phyloP scores from a whole-genome alignment of 1,284 basidiomycete species.

The Laetiporus sulphureus region DNA sequence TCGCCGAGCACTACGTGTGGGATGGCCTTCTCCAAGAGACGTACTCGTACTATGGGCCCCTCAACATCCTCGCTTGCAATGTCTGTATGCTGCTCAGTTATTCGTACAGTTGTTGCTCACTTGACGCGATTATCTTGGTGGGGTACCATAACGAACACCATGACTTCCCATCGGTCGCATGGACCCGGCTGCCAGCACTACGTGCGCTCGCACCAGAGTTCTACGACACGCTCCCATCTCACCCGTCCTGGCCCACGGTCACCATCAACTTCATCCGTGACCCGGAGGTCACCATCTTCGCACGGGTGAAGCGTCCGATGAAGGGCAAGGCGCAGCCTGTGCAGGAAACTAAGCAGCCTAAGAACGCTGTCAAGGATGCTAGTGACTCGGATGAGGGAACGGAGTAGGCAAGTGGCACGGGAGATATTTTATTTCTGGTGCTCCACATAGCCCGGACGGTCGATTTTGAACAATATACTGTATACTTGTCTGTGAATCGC shows the following conservation, averaged over 20 bases:
- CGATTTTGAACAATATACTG: no score
- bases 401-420: no score
- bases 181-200: conserved; percentile 89
- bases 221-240: conserved; percentile 84
- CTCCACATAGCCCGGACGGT: no score
- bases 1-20: conserved; percentile 95
- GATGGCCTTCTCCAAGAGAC: conserved; percentile 90
- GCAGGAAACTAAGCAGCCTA: no score
- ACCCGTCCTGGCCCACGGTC: conserved; percentile 93
- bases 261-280: conserved; percentile 93
- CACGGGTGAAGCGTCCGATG: conserved; percentile 27
- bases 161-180: conserved; percentile 94
- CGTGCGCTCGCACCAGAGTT: conserved; percentile 85
- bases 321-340: conserved; percentile 20
- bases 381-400: no score
- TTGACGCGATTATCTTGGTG: conserved; percentile 57
- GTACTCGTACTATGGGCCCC: conserved; percentile 91
- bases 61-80: conserved; percentile 94
- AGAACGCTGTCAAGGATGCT: no score
- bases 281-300: conserved; percentile 61
- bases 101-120: background rate
- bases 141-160: conserved; percentile 99
- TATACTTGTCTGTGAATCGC: no score
- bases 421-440: no score
- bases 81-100: conserved; percentile 39